Base-by-base conservation (phyloP, 352 stramenopile genomes). In the Aphanomyces stellatus region DNA sequence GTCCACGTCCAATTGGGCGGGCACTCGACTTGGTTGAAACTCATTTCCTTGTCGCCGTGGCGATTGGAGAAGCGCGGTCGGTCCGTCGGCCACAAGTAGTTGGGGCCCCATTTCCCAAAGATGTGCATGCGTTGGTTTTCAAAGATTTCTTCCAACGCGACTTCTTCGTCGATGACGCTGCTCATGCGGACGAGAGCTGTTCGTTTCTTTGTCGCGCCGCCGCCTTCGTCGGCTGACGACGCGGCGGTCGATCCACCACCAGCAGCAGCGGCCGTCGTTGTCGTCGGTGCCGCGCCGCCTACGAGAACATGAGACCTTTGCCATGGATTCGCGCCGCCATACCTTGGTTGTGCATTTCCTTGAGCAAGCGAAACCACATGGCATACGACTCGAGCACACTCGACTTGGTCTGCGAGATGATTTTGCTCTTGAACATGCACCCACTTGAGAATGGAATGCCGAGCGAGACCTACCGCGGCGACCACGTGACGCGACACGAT, bases 361-460 rank as follows among this genome's bases (percentile, higher is more conserved):
- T 67, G 40, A 67, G 41, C 7, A 67, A 31, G 4, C 60, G 40
- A 22, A 64, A 69, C n/a, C 42, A 69, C n/a, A 65, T 10, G 25
- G 37, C 63, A 31, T 69, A 69, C 28, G 33, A 65, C 33, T 65
- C 51, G 55, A 3, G 17, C 15, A 64, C 51, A 11, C 31, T 46
- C 42, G 63, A 37, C 53, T 69, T 65, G 35, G 83, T 94, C 15
- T 85, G 80, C 0, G 83, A 89, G 40, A 94, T 91, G 59, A 94
- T 94, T 73, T 92, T 94, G 34, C 82, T 91, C 71, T 94, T 94
- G 69, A 92, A 94, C 82, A 94, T 91, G 61, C 85, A 94, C 4
- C 85, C 85, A 53, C 91, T 94, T 6, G 85, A 92, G 62, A 94
- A 94, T 37, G 85, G 85, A 55, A 94, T 88, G 13, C 79, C 85